Percentiles rank a stretch among this genome's conserved stretches.
phyloP scores from a whole-genome alignment of 108 stramenopile genomes.

The Epithemia pelagica region DNA sequence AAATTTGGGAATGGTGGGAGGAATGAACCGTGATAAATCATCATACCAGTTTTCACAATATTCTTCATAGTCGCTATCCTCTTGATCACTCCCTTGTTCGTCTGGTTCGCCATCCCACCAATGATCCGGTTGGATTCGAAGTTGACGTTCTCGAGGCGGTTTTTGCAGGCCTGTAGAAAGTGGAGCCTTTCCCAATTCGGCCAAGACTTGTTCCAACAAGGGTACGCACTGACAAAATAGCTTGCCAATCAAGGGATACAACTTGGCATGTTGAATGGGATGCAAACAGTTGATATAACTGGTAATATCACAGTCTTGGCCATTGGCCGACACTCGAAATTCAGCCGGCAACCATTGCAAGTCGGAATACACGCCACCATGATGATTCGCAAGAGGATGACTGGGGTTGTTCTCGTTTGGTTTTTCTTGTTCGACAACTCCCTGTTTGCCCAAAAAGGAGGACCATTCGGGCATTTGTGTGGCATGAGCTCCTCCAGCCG shows the following conservation, averaged over 20 bases:
- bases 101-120: conserved; percentile 4
- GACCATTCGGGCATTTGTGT: background rate
- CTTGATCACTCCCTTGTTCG: background rate
- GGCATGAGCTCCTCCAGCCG: background rate
- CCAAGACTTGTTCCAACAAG: conserved; percentile 1
- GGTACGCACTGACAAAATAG: background rate
- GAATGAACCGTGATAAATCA: background rate
- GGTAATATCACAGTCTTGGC: background rate
- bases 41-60: background rate
- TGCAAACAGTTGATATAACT: conserved; percentile 5
- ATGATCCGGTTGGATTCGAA: background rate
- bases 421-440: background rate
- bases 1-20: background rate
- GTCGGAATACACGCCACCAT: background rate
- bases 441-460: background rate
- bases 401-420: background rate
- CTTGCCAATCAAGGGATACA: background rate
- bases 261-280: background rate
- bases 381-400: background rate
- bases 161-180: too few relatives aligned
- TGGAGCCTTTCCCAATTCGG: background rate
- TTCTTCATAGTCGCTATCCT: background rate
- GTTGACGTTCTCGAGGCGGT: background rate
- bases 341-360: conserved; percentile 8
- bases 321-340: background rate